A percentile compares a stretch with the other conserved stretches of the same genome.
These are phyloP conservation scores for Whalleya microplaca DNA, from an alignment of 2,329 filamentous ascomycete species.

Conservation along the genomic window DNA sequence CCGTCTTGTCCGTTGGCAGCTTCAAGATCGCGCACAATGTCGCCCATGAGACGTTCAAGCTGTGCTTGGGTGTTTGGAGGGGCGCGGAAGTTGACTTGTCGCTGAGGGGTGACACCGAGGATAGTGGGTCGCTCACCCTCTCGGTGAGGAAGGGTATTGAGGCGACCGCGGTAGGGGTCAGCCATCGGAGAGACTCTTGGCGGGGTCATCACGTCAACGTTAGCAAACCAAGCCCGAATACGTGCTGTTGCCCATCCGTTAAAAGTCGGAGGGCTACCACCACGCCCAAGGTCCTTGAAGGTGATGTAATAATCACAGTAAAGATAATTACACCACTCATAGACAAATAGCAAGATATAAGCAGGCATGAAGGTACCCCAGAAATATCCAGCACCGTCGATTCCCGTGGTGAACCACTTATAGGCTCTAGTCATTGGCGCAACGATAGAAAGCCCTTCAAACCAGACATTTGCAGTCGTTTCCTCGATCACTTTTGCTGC, in stretches of 20 bases:
- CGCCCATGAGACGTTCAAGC: neutral
- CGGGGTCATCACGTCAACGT: slow-evolving; percentile 4
- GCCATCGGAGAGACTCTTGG: slow-evolving; percentile 2
- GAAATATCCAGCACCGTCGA: too few relatives aligned
- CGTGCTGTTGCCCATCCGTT: neutral
- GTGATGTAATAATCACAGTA: slow-evolving; percentile 1
- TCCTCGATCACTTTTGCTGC: too few relatives aligned
- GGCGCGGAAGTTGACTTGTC: slow-evolving; percentile 6
- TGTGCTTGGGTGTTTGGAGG: slow-evolving; percentile 9
- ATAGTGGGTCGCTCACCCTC: slow-evolving; percentile 5
- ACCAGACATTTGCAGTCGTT: too few relatives aligned
- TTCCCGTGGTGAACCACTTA: too few relatives aligned
- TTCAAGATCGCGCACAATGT: neutral
- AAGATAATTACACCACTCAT: neutral
- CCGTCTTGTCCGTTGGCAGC: neutral
- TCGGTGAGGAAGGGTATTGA: slow-evolving; percentile 5
- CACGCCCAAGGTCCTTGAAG: slow-evolving; percentile 9
- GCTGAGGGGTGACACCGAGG: slow-evolving; percentile 13
- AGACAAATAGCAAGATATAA: too few relatives aligned
- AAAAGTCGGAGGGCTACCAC: slow-evolving; percentile 10
- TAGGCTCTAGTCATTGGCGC: too few relatives aligned
- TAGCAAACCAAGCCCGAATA: neutral
- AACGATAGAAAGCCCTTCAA: too few relatives aligned
- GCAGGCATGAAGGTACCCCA: too few relatives aligned
- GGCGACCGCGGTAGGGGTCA: slow-evolving; percentile 11